Evolutionary conservation across 768 basidiomycete species (phyloP).

Genomic region (Cystobasidium ongulense): DNA sequence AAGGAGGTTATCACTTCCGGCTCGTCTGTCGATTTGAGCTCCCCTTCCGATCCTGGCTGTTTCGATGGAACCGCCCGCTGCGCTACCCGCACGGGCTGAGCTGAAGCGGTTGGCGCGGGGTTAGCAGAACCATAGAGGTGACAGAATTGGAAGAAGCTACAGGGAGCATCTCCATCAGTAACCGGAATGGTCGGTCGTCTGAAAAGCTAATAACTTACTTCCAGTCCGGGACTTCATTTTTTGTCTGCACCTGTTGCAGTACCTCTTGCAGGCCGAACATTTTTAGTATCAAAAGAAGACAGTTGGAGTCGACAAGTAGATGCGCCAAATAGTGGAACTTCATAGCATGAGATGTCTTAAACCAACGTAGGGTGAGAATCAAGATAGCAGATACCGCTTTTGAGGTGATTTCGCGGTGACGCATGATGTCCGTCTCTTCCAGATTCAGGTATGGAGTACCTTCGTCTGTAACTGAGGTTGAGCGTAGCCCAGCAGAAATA

Average conservation of each 20-base stretch:
- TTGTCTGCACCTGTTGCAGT: constrained; percentile 68
- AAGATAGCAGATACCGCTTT: constrained; percentile 95
- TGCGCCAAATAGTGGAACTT: constrained; percentile 98
- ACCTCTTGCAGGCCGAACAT: constrained; percentile 98
- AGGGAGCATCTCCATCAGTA: not conserved
- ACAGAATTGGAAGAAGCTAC: constrained; percentile 93
- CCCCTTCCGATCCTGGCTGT: not conserved
- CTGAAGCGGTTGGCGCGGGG: constrained; percentile 54
- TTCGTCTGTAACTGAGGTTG: constrained; percentile 33
- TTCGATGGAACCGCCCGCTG: not conserved
- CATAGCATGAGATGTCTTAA: constrained; percentile 96
- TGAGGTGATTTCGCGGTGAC: constrained; percentile 93
- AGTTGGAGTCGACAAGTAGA: constrained; percentile 87
- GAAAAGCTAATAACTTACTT: constrained; percentile 43
- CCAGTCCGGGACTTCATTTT: constrained; percentile 58
- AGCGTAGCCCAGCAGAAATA: not conserved
- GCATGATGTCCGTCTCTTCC: constrained; percentile 84
- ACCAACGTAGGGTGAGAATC: constrained; percentile 86
- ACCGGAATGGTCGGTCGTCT: constrained; percentile 21
- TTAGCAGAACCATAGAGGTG: constrained; percentile 65
- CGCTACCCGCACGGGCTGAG: constrained; percentile 55
- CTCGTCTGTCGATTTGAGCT: constrained; percentile 47
- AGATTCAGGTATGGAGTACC: constrained; percentile 59
- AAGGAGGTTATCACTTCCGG: constrained; percentile 79
- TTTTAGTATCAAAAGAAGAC: constrained; percentile 82